Conservation (phyloP, 2,329 filamentous ascomycete species). For the Colletotrichum noveboracense region DNA sequence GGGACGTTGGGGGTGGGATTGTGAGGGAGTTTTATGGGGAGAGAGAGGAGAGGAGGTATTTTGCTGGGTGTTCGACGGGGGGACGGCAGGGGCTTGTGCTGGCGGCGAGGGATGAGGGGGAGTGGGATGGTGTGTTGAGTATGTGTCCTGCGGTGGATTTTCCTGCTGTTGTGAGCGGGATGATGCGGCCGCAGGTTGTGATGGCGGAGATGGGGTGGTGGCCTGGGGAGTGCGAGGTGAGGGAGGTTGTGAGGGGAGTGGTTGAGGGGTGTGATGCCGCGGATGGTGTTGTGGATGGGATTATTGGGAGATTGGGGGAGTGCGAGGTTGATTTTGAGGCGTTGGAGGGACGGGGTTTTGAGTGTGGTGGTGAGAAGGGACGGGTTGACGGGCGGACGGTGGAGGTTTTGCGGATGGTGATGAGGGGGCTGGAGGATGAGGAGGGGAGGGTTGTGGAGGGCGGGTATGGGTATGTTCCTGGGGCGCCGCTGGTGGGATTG, state of each 20-base stretch:
- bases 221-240: slow-evolving; percentile 22
- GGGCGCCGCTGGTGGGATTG: not conserved
- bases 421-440: not conserved
- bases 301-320: slow-evolving; percentile 34
- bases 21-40: slow-evolving; percentile 50
- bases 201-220: not conserved
- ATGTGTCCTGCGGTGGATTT: slow-evolving; percentile 44
- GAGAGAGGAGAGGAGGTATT: slow-evolving; percentile 50
- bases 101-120: slow-evolving; percentile 56
- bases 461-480: not conserved
- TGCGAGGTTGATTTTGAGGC: slow-evolving; percentile 19
- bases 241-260: slow-evolving; percentile 40
- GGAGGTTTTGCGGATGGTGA: not conserved
- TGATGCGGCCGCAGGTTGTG: not conserved
- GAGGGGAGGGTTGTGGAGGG: not conserved
- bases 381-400: not conserved
- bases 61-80: slow-evolving; percentile 63
- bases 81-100: slow-evolving; percentile 63
- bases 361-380: slow-evolving; percentile 28
- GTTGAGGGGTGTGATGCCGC: slow-evolving; percentile 45
- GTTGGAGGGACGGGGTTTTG: slow-evolving; percentile 3
- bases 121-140: slow-evolving; percentile 64
- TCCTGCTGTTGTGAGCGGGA: not conserved
- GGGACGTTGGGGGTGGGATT: slow-evolving; percentile 52
- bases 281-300: slow-evolving; percentile 51